phyloP scores from a whole-genome alignment of 1,139 yeast genomes.

The Diutina mesorugosa region DNA sequence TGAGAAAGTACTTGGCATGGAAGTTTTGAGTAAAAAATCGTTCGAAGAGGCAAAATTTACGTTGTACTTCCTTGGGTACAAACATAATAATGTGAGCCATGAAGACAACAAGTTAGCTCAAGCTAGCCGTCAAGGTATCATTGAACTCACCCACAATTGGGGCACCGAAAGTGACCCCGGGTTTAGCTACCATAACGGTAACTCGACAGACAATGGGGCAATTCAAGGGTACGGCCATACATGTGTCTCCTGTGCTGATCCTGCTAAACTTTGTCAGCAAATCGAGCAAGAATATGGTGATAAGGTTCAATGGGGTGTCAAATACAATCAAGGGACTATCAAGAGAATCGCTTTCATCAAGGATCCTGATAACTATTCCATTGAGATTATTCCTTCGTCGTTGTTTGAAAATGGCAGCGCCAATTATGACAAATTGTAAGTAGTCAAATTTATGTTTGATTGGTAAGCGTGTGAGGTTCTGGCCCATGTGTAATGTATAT shows the following conservation, averaged over 20 bases:
- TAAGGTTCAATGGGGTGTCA: constrained; percentile 24
- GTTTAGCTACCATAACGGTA: constrained; percentile 76
- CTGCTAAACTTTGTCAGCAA: constrained; percentile 40
- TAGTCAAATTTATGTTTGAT: neutral
- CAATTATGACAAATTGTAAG: neutral
- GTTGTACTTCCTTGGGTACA: constrained; percentile 73
- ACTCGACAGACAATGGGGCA: constrained; percentile 38
- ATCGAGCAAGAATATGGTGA: constrained; percentile 27
- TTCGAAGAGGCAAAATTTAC: constrained; percentile 67
- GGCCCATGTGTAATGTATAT: neutral
- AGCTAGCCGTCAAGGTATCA: constrained; percentile 45
- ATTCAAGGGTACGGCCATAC: constrained; percentile 83
- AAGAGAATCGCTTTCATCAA: constrained; percentile 54
- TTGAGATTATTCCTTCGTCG: constrained; percentile 45
- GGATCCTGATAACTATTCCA: constrained; percentile 90
- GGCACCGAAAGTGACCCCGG: constrained; percentile 76
- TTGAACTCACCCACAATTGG: constrained; percentile 90
- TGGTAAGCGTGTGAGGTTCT: neutral
- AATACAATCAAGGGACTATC: constrained; percentile 49
- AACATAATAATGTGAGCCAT: constrained; percentile 20
- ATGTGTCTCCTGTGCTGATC: constrained; percentile 60
- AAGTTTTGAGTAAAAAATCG: constrained; percentile 42
- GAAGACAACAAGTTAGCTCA: constrained; percentile 13
- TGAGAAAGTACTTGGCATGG: constrained; percentile 68
- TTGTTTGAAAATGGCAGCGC: constrained; percentile 6